These are phyloP conservation scores for Boletus vinaceobasis DNA, from an alignment of 768 basidiomycete genomes.

Conservation along the genomic window DNA sequence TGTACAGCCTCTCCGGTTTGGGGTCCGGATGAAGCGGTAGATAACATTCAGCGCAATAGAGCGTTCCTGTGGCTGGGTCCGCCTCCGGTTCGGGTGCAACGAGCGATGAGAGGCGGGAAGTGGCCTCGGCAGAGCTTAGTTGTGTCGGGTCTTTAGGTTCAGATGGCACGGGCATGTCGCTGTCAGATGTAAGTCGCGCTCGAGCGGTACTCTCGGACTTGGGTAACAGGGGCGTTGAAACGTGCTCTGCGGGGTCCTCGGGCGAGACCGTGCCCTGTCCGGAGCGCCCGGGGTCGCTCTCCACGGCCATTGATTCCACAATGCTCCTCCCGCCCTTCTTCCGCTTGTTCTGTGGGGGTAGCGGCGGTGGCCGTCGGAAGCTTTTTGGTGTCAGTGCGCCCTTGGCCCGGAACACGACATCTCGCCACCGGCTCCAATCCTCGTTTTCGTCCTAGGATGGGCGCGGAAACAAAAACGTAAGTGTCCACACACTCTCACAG, in stretches of 20 bases:
- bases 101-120: constrained; percentile 32
- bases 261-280: background rate
- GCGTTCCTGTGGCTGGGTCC: constrained; percentile 40
- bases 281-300: background rate
- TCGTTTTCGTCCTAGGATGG: constrained; percentile 70
- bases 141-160: background rate
- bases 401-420: constrained; percentile 78
- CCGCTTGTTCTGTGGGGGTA: constrained; percentile 59
- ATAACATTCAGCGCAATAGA: constrained; percentile 89
- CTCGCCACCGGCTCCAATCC: constrained; percentile 86
- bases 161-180: background rate
- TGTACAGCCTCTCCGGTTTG: constrained; percentile 86
- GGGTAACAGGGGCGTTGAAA: background rate
- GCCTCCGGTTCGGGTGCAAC: constrained; percentile 27
- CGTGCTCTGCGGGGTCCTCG: background rate
- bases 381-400: constrained; percentile 45
- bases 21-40: constrained; percentile 93
- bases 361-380: constrained; percentile 30
- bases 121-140: constrained; percentile 50
- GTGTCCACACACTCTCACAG: background rate
- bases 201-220: background rate
- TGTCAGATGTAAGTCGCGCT: background rate
- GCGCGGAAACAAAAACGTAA: constrained; percentile 2
- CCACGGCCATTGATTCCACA: constrained; percentile 9
- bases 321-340: constrained; percentile 48